Conservation (phyloP, 139 green algal species). For the Ettlia oleoabundans region DNA sequence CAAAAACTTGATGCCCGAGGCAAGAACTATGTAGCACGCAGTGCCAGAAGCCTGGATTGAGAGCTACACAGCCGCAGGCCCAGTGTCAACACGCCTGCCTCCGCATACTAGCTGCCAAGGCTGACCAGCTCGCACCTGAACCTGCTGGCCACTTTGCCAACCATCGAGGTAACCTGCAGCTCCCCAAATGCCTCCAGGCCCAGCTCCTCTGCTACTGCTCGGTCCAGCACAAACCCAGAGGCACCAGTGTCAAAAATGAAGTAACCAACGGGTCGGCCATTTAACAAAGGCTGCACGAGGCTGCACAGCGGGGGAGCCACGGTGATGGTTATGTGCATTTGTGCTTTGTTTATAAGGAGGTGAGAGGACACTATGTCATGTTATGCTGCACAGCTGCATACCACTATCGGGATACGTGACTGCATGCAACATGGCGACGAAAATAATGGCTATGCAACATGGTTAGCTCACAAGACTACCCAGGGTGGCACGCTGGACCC, state of each 20-base stretch:
- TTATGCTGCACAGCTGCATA: no score
- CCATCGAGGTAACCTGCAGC: slow-evolving; percentile 46
- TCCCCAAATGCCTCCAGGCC: slow-evolving; percentile 45
- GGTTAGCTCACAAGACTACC: no score
- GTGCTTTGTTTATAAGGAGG: not conserved
- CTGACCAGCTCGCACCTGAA: slow-evolving; percentile 13
- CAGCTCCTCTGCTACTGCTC: slow-evolving; percentile 34
- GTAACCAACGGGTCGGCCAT: slow-evolving; percentile 40
- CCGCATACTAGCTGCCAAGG: not conserved
- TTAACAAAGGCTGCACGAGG: slow-evolving; percentile 43
- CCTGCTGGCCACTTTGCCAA: slow-evolving; percentile 35
- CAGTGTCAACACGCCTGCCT: not conserved
- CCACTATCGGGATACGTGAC: no score
- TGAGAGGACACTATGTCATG: no score
- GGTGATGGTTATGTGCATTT: no score
- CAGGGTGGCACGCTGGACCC: no score
- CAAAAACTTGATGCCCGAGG: no score
- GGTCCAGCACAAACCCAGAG: slow-evolving; percentile 53
- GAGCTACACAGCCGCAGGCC: no score
- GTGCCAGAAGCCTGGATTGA: no score
- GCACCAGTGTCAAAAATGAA: slow-evolving; percentile 57
- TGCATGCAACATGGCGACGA: no score
- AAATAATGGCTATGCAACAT: no score
- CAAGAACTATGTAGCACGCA: no score
- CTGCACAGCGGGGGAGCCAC: not conserved